Percentiles rank a stretch among this genome's conserved stretches.
Conservation (phyloP, 2,329 filamentous ascomycete genomes). For the Sporothrix brasiliensis region DNA sequence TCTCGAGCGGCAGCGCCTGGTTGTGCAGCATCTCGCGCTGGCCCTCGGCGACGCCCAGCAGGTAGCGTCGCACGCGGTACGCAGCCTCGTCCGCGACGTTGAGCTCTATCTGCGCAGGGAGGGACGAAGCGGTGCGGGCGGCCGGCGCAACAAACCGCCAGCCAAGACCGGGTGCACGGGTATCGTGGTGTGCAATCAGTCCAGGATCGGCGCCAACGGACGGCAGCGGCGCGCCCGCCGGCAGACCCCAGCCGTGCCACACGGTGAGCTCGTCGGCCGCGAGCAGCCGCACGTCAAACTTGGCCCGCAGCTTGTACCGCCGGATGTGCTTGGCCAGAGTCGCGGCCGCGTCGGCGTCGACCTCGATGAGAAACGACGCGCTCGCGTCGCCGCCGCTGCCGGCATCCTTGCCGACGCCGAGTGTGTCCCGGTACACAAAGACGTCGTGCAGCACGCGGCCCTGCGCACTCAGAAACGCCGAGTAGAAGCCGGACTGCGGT, state of each 20-base stretch:
- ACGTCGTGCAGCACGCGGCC: constrained; percentile 87
- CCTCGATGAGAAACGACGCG: constrained; percentile 73
- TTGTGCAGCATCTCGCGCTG: constrained; percentile 74
- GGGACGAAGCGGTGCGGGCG: background rate
- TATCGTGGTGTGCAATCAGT: constrained; percentile 52
- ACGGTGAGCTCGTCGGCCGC: constrained; percentile 66
- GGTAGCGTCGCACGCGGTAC: constrained; percentile 77
- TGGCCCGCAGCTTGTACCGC: constrained; percentile 82
- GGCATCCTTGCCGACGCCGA: constrained; percentile 33
- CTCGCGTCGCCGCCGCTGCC: constrained; percentile 38
- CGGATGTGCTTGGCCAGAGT: constrained; percentile 72
- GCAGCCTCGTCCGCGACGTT: constrained; percentile 49
- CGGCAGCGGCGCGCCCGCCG: background rate
- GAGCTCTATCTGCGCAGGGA: constrained; percentile 11
- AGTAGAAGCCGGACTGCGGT: constrained; percentile 65
- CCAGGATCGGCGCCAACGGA: background rate
- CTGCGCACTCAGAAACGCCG: constrained; percentile 81
- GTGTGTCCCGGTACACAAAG: constrained; percentile 74
- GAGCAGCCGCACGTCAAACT: constrained; percentile 69
- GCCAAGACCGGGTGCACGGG: constrained; percentile 60
- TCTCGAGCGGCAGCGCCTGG: constrained; percentile 79
- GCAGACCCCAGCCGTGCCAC: constrained; percentile 74
- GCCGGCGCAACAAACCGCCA: constrained; percentile 49
- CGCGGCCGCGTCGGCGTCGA: constrained; percentile 68
- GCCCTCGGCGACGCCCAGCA: constrained; percentile 83